phyloP scores from a whole-genome alignment of 768 basidiomycete species.

The Pleurotus platypus region DNA sequence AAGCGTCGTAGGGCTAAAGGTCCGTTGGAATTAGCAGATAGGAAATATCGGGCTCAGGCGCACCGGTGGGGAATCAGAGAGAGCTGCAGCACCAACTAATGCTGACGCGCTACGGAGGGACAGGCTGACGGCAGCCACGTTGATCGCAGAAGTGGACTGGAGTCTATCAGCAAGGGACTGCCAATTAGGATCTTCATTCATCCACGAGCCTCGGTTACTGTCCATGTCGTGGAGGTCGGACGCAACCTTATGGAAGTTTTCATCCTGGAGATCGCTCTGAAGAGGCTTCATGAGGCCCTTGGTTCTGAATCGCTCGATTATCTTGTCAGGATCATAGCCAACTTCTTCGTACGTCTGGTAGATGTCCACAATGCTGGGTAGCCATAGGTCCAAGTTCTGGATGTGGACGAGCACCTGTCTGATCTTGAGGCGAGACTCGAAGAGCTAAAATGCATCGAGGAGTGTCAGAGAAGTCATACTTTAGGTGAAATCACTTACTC shows the following conservation, averaged over 20 bases:
- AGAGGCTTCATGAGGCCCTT: conserved; percentile 8
- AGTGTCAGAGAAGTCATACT: neutral
- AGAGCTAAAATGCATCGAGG: conserved; percentile 7
- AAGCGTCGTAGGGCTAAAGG: neutral
- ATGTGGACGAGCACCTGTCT: conserved; percentile 8
- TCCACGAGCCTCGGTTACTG: conserved; percentile 2
- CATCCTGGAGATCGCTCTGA: conserved; percentile 4
- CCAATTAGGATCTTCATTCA: conserved; percentile 5
- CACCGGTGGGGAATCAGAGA: neutral
- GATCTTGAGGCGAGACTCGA: conserved; percentile 12
- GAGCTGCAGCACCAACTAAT: neutral
- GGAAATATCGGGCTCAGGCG: neutral
- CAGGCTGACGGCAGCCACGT: neutral
- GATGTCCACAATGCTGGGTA: conserved; percentile 11
- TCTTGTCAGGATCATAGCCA: conserved; percentile 12
- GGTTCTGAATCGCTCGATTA: conserved; percentile 11
- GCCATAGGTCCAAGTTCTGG: neutral
- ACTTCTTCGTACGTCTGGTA: conserved; percentile 13
- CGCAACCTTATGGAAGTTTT: neutral
- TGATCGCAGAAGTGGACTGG: neutral
- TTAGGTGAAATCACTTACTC: neutral
- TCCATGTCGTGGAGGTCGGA: conserved; percentile 1
- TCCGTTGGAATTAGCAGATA: neutral
- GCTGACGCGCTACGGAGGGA: neutral
- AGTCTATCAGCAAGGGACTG: neutral